Percentiles rank a stretch among this genome's conserved stretches.
These are phyloP conservation scores for Gaultheria prostrata DNA, from an alignment of 148 eudicot species.

Conservation along the genomic window DNA sequence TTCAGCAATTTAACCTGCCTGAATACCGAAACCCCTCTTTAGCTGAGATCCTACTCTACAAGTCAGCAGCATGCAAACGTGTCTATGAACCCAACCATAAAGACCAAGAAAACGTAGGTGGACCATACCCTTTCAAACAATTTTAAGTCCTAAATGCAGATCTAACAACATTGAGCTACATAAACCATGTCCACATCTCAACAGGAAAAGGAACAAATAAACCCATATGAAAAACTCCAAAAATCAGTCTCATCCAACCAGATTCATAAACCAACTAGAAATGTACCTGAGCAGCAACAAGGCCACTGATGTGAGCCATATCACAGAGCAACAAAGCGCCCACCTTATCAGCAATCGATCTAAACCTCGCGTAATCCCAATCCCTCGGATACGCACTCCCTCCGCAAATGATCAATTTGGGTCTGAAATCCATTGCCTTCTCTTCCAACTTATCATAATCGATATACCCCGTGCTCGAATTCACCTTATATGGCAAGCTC, in stretches of 20 bases:
- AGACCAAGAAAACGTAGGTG: too few species aligned
- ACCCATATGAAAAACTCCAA: too few species aligned
- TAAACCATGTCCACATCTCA: too few species aligned
- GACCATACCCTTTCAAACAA: too few species aligned
- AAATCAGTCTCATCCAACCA: too few species aligned
- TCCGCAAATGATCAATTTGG: conserved; percentile 87
- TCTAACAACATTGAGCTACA: too few species aligned
- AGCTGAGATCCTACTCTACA: neutral
- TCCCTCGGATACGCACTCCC: conserved; percentile 97
- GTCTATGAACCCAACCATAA: too few species aligned
- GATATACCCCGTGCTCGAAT: conserved; percentile 66
- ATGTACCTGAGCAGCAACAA: conserved; percentile 97
- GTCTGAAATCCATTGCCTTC: conserved; percentile 93
- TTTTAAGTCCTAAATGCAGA: too few species aligned
- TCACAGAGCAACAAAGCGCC: conserved; percentile 92
- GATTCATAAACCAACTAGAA: neutral
- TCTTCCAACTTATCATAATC: conserved; percentile 91
- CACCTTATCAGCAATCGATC: conserved; percentile 74
- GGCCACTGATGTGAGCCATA: conserved; percentile 99
- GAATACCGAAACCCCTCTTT: neutral
- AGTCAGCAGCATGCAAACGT: too few species aligned
- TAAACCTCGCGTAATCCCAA: conserved; percentile 78
- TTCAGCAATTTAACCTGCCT: neutral
- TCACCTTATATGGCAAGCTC: conserved; percentile 93
- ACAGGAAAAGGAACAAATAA: too few species aligned